Evolutionary conservation across 2,329 filamentous ascomycete species (phyloP).

Genomic region (Penicillium sp.): DNA sequence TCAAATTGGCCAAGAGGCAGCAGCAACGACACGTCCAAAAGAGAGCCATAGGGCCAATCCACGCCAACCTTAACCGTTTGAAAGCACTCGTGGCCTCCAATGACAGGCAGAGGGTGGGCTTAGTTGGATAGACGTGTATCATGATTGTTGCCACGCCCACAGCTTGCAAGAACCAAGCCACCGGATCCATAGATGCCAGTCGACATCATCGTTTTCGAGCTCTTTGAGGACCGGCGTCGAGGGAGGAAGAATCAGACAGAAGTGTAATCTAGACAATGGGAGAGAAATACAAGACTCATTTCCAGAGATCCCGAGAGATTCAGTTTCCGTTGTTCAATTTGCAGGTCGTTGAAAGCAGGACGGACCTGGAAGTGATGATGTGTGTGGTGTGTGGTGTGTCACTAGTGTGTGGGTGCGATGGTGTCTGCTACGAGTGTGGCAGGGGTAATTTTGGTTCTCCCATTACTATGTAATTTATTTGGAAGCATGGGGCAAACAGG

Average conservation of each 20-base stretch:
- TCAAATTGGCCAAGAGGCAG: background rate
- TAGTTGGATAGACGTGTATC: slow-evolving; percentile 11
- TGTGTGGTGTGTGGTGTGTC: background rate
- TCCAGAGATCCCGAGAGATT: background rate
- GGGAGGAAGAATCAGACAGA: background rate
- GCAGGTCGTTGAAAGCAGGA: background rate
- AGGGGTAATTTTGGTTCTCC: slow-evolving; percentile 8
- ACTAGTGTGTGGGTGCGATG: too few relatives aligned
- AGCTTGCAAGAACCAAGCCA: slow-evolving; percentile 4
- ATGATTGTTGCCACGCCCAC: slow-evolving; percentile 1
- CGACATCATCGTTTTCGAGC: background rate
- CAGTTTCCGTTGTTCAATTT: background rate
- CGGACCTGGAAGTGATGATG: background rate
- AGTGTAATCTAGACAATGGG: background rate
- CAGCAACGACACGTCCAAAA: slow-evolving; percentile 11
- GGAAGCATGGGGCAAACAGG: background rate
- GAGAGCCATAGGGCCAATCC: slow-evolving; percentile 3
- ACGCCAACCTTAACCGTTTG: slow-evolving; percentile 20
- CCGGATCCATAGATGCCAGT: slow-evolving; percentile 13
- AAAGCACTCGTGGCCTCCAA: slow-evolving; percentile 21
- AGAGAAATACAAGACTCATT: background rate
- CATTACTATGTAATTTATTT: slow-evolving; percentile 6
- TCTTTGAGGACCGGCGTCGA: background rate
- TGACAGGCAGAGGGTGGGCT: slow-evolving; percentile 14
- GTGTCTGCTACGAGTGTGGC: background rate